phyloP scores from a whole-genome alignment of 1,284 basidiomycete species.

The Sphagnurus paluster region DNA sequence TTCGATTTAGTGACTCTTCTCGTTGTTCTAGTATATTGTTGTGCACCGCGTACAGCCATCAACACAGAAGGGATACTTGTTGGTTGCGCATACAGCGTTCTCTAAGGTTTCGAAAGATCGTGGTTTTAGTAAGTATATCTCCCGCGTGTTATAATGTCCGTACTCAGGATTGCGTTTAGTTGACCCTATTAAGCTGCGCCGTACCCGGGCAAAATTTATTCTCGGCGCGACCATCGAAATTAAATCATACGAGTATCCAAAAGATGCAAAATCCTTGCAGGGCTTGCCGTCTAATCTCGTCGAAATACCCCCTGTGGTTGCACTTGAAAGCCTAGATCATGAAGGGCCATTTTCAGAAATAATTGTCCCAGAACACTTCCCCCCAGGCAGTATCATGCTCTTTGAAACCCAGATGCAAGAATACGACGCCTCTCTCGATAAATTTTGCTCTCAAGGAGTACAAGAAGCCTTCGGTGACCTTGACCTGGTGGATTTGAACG shows the following conservation, averaged over 20 bases:
- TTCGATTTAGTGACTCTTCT: constrained; percentile 1
- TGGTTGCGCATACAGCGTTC: constrained; percentile 91
- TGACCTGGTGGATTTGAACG: constrained; percentile 87
- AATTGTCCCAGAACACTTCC: constrained; percentile 81
- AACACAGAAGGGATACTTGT: constrained; percentile 89
- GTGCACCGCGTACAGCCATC: constrained; percentile 87
- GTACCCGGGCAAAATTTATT: constrained; percentile 79
- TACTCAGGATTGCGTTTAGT: no score
- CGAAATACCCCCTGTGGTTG: constrained; percentile 57
- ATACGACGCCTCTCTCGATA: constrained; percentile 66
- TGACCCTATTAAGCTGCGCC: constrained; percentile 78
- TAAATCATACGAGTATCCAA: constrained; percentile 57
- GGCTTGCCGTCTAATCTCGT: constrained; percentile 76
- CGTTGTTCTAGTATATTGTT: constrained; percentile 76
- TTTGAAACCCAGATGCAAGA: constrained; percentile 83
- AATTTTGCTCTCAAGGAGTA: constrained; percentile 67
- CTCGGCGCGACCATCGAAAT: constrained; percentile 78
- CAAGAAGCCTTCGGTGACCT: constrained; percentile 73
- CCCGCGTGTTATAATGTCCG: no score
- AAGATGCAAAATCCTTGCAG: constrained; percentile 57
- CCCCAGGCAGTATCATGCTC: constrained; percentile 89
- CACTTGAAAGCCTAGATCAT: constrained; percentile 57
- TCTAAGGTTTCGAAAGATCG: constrained; percentile 75
- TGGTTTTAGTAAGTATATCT: constrained; percentile 58
- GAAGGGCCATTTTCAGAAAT: constrained; percentile 80